Evolutionary conservation across 2,329 filamentous ascomycete species (phyloP).

Genomic region (Aspergillus terreus): DNA sequence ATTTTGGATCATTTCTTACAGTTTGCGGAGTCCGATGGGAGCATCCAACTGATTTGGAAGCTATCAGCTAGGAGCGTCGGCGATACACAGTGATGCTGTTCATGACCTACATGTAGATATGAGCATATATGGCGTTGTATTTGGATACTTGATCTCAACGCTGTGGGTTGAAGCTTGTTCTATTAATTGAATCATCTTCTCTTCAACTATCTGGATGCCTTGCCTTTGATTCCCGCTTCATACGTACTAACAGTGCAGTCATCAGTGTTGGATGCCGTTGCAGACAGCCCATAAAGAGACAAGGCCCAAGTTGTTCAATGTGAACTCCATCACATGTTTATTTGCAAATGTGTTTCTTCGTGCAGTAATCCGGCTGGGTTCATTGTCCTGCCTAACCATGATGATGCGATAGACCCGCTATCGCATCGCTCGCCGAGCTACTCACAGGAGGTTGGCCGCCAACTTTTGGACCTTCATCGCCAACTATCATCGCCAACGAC

Average conservation of each 20-base stretch:
- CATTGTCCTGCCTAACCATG: background rate
- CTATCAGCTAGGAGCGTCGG: slow-evolving; percentile 22
- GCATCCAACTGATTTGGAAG: slow-evolving; percentile 18
- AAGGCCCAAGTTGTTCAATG: background rate
- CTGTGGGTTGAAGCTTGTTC: slow-evolving; percentile 15
- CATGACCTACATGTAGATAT: slow-evolving; percentile 39
- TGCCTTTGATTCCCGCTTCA: background rate
- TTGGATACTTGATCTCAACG: slow-evolving; percentile 20
- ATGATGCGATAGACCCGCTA: background rate
- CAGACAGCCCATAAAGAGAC: background rate
- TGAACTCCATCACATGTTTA: background rate
- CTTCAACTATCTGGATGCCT: too few species aligned
- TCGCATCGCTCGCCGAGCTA: background rate
- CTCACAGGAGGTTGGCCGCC: background rate
- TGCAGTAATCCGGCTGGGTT: background rate
- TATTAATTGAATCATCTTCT: background rate
- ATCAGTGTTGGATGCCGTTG: background rate
- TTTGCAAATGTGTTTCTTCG: background rate
- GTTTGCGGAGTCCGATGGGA: slow-evolving; percentile 22
- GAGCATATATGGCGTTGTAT: slow-evolving; percentile 37
- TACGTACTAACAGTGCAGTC: background rate
- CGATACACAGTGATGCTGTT: slow-evolving; percentile 32
- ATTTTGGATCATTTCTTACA: slow-evolving; percentile 24
- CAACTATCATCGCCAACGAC: background rate
- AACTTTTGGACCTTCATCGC: background rate